Conservation (phyloP, 177 flowering plant species). For the Vitis hybrid region DNA sequence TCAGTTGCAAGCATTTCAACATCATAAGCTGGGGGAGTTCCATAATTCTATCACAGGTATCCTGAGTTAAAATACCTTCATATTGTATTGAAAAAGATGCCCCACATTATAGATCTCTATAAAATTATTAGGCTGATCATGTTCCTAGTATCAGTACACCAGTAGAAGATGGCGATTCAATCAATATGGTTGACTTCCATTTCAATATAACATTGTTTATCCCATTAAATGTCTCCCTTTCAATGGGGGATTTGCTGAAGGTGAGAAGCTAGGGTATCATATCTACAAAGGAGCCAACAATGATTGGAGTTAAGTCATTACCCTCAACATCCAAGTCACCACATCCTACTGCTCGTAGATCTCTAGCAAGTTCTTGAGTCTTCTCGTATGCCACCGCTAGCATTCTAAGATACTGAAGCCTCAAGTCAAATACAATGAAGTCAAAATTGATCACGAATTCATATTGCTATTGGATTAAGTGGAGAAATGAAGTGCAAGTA, state of each 20-base stretch:
- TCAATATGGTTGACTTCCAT: not conserved
- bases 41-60: not conserved
- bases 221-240: too few relatives aligned
- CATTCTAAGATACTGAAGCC: slow-evolving; percentile 90
- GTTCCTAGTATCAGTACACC: too few relatives aligned
- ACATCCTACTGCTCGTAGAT: slow-evolving; percentile 88
- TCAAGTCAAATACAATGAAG: slow-evolving; percentile 21
- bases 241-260: too few relatives aligned
- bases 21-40: not conserved
- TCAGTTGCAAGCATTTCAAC: not conserved
- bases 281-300: not conserved
- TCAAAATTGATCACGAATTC: slow-evolving; percentile 14
- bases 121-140: too few relatives aligned
- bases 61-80: not conserved
- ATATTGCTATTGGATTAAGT: slow-evolving; percentile 1
- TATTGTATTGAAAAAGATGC: too few relatives aligned
- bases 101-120: too few relatives aligned
- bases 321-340: slow-evolving; percentile 99
- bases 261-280: too few relatives aligned
- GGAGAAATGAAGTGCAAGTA: not conserved
- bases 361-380: slow-evolving; percentile 94
- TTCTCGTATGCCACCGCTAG: slow-evolving; percentile 96
- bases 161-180: too few relatives aligned
- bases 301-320: slow-evolving; percentile 24
- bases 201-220: not conserved